Evolutionary conservation across 2,329 filamentous ascomycete genomes (phyloP), one percentile per base, ranked within the genome.

Genomic region (Blastomyces emzantsi): DNA sequence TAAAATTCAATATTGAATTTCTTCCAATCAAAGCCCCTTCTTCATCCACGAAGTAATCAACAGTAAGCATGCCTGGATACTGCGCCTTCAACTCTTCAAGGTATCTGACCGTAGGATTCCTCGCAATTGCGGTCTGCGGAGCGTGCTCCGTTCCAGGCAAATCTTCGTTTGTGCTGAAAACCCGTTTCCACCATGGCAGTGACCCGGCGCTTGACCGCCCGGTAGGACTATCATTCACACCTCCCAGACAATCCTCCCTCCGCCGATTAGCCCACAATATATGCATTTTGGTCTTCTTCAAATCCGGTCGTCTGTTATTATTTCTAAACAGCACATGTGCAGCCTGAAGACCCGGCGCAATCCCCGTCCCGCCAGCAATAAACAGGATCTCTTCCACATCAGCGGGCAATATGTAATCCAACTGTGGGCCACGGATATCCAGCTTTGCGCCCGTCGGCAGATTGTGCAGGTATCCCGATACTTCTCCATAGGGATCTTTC

Each of bases 351-450:
- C 92, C 94, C 0, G 93, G 90, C 19, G 91, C 92, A 69, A 99
- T 89, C 0, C 94, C 93, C 0, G 94, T 99, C 0, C 94, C 94
- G 1, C 92, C 94, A 1, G 92, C 94, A 28, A 97, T 78, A 71
- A 97, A 96, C 1, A 97, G 79, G 2, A 97, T 81, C 64, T 83
- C 79, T 60, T 78, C 74, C 33, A 84, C 80, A 63, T 82, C 75
- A 5, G 70, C 82, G 73, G 84, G 82, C 7, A 89, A 74, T 28
- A 79, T 75, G 66, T 87, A 90, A 57, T 93, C 90, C 0, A 85
- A 74, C 68, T 89, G 85, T 2, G 93, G 92, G 0, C 94, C 93
- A 52, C 94, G 84, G 52, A 97, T 76, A 73, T 91, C 87, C 54
- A 97, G 80, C 4, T 81, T 79, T 5, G 86, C 80, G 0, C 88